phyloP scores from a whole-genome alignment of 805 yeast species.

The Yamadazyma phyllophila region DNA sequence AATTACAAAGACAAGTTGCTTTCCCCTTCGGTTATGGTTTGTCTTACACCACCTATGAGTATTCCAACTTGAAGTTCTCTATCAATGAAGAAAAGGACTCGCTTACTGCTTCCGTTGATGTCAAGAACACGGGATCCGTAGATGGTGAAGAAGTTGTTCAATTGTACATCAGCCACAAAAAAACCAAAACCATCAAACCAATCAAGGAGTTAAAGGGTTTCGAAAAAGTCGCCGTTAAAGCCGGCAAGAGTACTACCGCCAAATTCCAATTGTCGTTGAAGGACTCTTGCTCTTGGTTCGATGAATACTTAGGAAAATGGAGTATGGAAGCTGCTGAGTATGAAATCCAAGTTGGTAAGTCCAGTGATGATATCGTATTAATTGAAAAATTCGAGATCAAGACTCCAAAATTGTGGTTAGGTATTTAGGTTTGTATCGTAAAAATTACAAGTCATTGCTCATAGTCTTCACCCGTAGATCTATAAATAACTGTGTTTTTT shows the following conservation, averaged over 20 bases:
- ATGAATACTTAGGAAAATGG: slow-evolving; percentile 50
- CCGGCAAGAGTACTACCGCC: slow-evolving; percentile 43
- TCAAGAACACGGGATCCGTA: slow-evolving; percentile 46
- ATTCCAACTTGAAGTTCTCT: slow-evolving; percentile 34
- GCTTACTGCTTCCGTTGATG: slow-evolving; percentile 34
- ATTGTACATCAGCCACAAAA: slow-evolving; percentile 43
- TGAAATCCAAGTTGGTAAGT: slow-evolving; percentile 46
- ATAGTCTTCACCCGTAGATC: not conserved
- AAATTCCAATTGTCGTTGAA: slow-evolving; percentile 39
- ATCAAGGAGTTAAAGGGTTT: slow-evolving; percentile 61
- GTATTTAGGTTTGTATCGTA: slow-evolving; percentile 8
- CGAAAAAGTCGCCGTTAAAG: slow-evolving; percentile 45
- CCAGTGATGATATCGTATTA: slow-evolving; percentile 27
- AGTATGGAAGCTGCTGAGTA: slow-evolving; percentile 49
- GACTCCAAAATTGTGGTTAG: slow-evolving; percentile 15
- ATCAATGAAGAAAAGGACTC: slow-evolving; percentile 24
- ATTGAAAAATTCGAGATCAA: slow-evolving; percentile 16
- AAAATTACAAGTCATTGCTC: not conserved
- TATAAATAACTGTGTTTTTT: too few relatives aligned
- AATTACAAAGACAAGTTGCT: slow-evolving; percentile 43
- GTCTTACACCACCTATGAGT: slow-evolving; percentile 52
- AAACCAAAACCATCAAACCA: slow-evolving; percentile 48
- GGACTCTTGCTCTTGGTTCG: slow-evolving; percentile 53
- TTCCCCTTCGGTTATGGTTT: slow-evolving; percentile 66
- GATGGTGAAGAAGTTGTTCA: slow-evolving; percentile 59